Base-by-base conservation (phyloP, 2,329 filamentous ascomycete species). In the Neoascochyta sp. region DNA sequence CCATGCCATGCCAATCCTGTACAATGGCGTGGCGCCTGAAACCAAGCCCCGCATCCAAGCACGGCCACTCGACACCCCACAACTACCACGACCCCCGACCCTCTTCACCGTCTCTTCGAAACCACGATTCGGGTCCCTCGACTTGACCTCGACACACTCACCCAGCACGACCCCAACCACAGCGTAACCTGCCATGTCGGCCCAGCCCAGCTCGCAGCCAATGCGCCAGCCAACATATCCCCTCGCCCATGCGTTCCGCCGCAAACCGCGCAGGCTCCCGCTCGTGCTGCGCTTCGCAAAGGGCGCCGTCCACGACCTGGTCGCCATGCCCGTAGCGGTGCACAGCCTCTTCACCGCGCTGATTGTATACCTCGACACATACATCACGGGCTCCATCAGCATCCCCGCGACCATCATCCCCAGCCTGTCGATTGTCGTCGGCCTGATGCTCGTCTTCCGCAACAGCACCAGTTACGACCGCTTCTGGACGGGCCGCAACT, bases 371-470 rank as follows among this genome's bases (percentile, higher is more conserved):
- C 56, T 79, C 33, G 75, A 81, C 51, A 52, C 47, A 29, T 65
- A 70, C 46, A 67, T 74, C 14, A 63, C 66, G 36, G 58, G 57
- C 10, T 57, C 70, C 30, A 65, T 80, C 18, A 71, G 68, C 21
- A 66, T 81, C 19, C 78, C 78, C 7, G 67, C 68, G 26, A 74
- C 66, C 43, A 80, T 81, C 40, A 76, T 81, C 24, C 78, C 78
- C 2, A 75, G 71, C 9, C 63, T 82, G 2, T 78, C 73, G 18
- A 82, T 82, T 33, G 78, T 82, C 28, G 78, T 82, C 3, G 78
- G 78, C 47, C 57, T 82, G 22, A 80, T 82, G 71, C 74, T 82
- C 18, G 78, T 82, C 16, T 81, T 82, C 62, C 71, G 78, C 20
- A 81, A 82, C 46, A 69, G 73, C 43, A 81, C 77, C 3, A 74